phyloP scores from a whole-genome alignment of 2,329 filamentous ascomycete genomes.

The Orbilia oligospora region DNA sequence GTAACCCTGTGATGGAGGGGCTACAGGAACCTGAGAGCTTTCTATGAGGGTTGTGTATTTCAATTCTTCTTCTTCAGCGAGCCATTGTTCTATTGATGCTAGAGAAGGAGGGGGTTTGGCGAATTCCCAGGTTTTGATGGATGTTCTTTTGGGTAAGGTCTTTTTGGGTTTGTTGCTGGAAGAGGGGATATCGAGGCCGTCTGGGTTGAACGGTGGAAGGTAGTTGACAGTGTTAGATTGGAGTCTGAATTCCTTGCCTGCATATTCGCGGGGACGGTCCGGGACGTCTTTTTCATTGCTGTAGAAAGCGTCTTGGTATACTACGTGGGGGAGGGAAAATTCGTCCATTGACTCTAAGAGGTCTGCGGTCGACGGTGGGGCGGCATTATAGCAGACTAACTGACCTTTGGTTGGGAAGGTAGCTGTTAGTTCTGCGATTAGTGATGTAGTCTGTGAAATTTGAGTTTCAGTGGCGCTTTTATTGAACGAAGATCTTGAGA shows the following conservation, averaged over 20 bases:
- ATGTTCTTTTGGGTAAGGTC: conserved; percentile 71
- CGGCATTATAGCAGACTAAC: conserved; percentile 41
- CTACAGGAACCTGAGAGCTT: conserved; percentile 31
- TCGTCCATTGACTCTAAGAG: conserved; percentile 73
- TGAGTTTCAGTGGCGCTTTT: conserved; percentile 47
- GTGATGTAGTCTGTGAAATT: conserved; percentile 28
- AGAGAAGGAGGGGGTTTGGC: conserved; percentile 78
- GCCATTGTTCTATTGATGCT: conserved; percentile 79
- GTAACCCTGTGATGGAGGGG: conserved; percentile 64
- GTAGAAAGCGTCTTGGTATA: conserved; percentile 90
- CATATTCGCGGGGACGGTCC: conserved; percentile 82
- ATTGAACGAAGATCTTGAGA: conserved; percentile 45
- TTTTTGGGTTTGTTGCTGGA: conserved; percentile 70
- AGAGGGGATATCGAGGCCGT: conserved; percentile 67
- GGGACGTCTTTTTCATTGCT: conserved; percentile 87
- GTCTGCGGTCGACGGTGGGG: conserved; percentile 65
- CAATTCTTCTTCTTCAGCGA: conserved; percentile 68
- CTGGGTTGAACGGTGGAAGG: conserved; percentile 82
- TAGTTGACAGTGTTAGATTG: conserved; percentile 82
- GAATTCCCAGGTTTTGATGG: conserved; percentile 82
- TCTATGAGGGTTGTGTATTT: conserved; percentile 59
- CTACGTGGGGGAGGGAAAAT: conserved; percentile 75
- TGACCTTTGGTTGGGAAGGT: conserved; percentile 41
- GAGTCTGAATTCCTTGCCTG: conserved; percentile 85
- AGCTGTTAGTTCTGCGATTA: conserved; percentile 11